Base-by-base conservation (phyloP, 306 rosid species). In the Quillaja saponaria region DNA sequence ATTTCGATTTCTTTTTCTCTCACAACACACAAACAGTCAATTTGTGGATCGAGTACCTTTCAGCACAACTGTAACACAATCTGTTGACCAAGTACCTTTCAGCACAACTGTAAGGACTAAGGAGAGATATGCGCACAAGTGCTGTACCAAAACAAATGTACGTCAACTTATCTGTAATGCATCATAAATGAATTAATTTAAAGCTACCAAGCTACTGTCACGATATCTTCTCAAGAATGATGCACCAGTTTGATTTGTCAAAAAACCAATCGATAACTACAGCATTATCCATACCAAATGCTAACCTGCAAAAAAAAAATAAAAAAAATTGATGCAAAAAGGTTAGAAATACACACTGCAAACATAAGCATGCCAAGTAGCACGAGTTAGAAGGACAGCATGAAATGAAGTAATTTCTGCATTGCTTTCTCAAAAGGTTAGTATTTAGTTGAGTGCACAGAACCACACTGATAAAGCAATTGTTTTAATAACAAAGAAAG, bases 231-330 rank as follows among this genome's bases (percentile, higher is more conserved):
- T 92, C 85, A 14, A 92, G 96, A 81, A 85, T 74, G 71, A 89
- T 74, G 42, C 97, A 87, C 99, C 95, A 92, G 78, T 92, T 92
- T 52, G 97, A 87, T 77, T 92, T 92, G 80, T 92, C 95, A 47
- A 69, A 89, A 87, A 92, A 89, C 48, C 70, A 81, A 67, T 92
- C 97, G 5, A 92, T 84, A 40, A 92, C 62, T 61, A 79, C 78
- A 11, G 88, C 87, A 54, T 81, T 76, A 61, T 72, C 77, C 76
- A 88, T 74, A 53, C 91, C 95, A 61, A 81, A 77, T 38, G 77
- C 78, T 64, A 92, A 78, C 75, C 96, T 92, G 86, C 71, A 82
- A 66, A 73, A 61, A 18, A 63, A 39, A 8, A 39, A 39, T 39
- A 37, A 34, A 4, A n/a, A n/a, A n/a, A n/a, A n/a, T n/a, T n/a